Conservation (phyloP, 2,329 filamentous ascomycete genomes). For the Epichloe typhina region DNA sequence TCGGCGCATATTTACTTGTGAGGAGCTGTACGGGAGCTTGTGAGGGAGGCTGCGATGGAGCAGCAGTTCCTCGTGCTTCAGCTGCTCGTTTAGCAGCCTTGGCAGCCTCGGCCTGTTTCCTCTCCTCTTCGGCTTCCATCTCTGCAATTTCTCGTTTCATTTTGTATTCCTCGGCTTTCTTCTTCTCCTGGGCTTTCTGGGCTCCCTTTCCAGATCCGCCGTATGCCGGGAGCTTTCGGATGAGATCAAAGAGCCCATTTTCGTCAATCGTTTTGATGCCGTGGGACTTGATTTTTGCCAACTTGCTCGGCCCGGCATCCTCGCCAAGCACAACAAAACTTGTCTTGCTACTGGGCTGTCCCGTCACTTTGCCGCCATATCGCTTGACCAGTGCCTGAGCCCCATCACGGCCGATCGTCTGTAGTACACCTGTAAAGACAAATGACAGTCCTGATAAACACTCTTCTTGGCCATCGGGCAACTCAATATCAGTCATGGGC, state of each 20-base stretch:
- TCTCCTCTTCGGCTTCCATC: slow-evolving; percentile 71
- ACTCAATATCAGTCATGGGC: slow-evolving; percentile 51
- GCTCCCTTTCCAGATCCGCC: slow-evolving; percentile 83
- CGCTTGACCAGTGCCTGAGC: slow-evolving; percentile 77
- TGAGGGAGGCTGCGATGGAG: slow-evolving; percentile 24
- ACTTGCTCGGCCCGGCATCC: slow-evolving; percentile 87
- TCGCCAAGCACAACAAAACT: slow-evolving; percentile 82
- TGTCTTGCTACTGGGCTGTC: slow-evolving; percentile 80
- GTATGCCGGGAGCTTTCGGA: slow-evolving; percentile 65
- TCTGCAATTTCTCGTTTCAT: slow-evolving; percentile 67
- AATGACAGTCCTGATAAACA: slow-evolving; percentile 84
- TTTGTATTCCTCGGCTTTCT: slow-evolving; percentile 71
- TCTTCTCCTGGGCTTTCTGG: slow-evolving; percentile 73
- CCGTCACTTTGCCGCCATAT: slow-evolving; percentile 84
- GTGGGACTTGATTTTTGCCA: slow-evolving; percentile 69
- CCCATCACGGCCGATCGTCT: slow-evolving; percentile 71
- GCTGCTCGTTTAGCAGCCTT: slow-evolving; percentile 34
- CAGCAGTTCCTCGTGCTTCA: slow-evolving; percentile 14
- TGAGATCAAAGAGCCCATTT: slow-evolving; percentile 78
- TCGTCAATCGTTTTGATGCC: slow-evolving; percentile 89
- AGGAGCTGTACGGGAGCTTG: slow-evolving; percentile 56
- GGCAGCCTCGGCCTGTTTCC: slow-evolving; percentile 37
- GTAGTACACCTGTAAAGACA: slow-evolving; percentile 85
- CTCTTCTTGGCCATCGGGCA: slow-evolving; percentile 76
- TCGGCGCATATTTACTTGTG: slow-evolving; percentile 92